A percentile compares a stretch with the other conserved stretches of the same genome.
Evolutionary conservation across 768 basidiomycete genomes (phyloP).

Genomic region (Fibroporia radiculosa): DNA sequence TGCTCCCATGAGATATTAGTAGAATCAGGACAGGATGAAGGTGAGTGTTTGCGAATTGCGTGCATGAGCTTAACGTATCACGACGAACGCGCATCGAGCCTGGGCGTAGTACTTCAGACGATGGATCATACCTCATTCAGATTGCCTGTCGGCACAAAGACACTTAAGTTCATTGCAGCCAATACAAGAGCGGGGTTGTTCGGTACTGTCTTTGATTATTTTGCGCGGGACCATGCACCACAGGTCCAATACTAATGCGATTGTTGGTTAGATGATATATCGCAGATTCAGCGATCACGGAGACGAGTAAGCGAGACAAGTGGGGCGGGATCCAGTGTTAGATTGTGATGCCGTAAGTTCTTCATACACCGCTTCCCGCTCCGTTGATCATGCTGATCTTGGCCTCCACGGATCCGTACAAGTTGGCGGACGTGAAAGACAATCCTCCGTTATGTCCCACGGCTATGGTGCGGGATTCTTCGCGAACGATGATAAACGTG

Average conservation of each 20-base stretch:
- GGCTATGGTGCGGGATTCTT: constrained; percentile 66
- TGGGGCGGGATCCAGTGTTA: constrained; percentile 74
- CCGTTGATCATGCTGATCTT: constrained; percentile 77
- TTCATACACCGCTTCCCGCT: neutral
- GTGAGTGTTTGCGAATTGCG: neutral
- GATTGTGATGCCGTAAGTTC: constrained; percentile 65
- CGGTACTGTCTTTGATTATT: constrained; percentile 58
- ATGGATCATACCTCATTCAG: neutral
- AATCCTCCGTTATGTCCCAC: constrained; percentile 64
- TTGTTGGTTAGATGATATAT: constrained; percentile 72
- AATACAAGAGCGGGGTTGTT: no score
- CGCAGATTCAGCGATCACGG: constrained; percentile 59
- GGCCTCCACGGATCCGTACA: constrained; percentile 71
- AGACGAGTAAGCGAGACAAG: constrained; percentile 35
- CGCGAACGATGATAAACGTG: constrained; percentile 18
- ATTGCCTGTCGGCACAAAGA: constrained; percentile 6
- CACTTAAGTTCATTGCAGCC: no score
- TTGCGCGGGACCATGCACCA: constrained; percentile 53
- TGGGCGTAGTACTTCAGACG: neutral
- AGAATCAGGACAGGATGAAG: neutral
- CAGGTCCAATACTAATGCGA: constrained; percentile 48
- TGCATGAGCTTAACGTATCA: neutral
- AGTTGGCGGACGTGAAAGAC: constrained; percentile 42
- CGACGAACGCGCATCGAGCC: neutral
- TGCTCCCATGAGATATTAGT: no score